Base-by-base conservation (phyloP, 1,284 basidiomycete genomes). In the Tilletia indica region DNA sequence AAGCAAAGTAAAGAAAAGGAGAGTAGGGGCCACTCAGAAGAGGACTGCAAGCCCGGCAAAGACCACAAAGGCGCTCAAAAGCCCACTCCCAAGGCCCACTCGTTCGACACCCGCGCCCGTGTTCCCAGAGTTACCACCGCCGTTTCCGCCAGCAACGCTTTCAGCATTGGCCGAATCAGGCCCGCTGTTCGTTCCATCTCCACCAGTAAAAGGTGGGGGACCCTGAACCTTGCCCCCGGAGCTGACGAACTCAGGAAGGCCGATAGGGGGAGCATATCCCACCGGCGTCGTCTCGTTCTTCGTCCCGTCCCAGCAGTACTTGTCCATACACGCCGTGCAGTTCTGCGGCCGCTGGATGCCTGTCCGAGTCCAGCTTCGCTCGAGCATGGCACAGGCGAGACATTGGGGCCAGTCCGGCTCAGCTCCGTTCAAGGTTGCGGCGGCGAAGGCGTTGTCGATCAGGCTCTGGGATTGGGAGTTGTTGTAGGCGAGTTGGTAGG, bases 401-500 rank as follows among this genome's bases (percentile, higher is more conserved):
- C 82, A 83, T 6, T 72, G 72, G 11, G 76, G 38, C 82, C 82
- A 83, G 34, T 72, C 70, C 42, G 39, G 56, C 51, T 78, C 77
- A 19, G 69, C 64, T 9, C 77, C 78, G 63, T 67, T 67, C 66
- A 83, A 69, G 45, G 82, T 80, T 4, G 81, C 80, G 5, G 81
- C 73, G 1, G 76, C 74, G 45, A 83, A 74, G 21, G 77, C 74
- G 42, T 84, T 83, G 68, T 85, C 79, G 31, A 83, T 72, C 16
- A 82, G 72, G 1, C 25, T 42, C 71, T 83, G 82, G 8, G 76
- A 70, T 45, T 80, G 68, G 12, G 12, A 8, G 19, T 16, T n/a
- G 31, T 72, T 70, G 76, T 87, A 87, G 49, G 78, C 72, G 64
- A 87, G 82, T 80, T 85, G 72, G 74, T 45, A 83, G 4, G 82